Evolutionary conservation across 495 filamentous ascomycete species (phyloP), one percentile per base, ranked within the genome.

Genomic region (Hypoxylon rickii): DNA sequence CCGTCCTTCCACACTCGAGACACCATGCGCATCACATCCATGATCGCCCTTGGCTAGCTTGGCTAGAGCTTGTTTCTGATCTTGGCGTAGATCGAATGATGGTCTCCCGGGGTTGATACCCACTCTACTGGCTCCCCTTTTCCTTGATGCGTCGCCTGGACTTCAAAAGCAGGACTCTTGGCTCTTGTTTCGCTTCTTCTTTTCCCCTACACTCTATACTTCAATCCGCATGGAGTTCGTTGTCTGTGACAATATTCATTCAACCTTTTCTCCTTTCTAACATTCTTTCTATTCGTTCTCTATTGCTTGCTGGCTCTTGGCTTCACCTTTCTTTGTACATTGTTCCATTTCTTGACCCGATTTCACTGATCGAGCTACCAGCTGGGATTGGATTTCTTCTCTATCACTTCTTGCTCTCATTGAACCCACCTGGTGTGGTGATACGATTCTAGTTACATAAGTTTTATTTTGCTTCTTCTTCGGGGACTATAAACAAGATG

Each of bases 191-290:
- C 6, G 21, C 33, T 19, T 52, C 32, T 50, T 44, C 44, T 21
- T 36, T 44, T 29, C 52, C 37, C 45, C n/a, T n/a, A n/a, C n/a
- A n/a, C n/a, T 44, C 39, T 53, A 33, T 42, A 26, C 58, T 63
- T 63, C 59, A 57, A 53, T 47, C 50, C 44, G n/a, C 38, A 53
- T 34, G 52, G 51, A 50, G 53, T 50, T 57, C 48, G 59, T 57
- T 63, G 59, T 63, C 33, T 52, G 59, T 53, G 48, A 63, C 59
- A 63, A 63, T 53, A 48, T 63, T 44, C 36, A 63, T 57, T 63
- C 48, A 41, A 24, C 43, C 48, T 47, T 44, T 57, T 29, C 42
- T 51, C 49, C 37, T 53, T 63, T 44, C 12, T 13, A 11, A n/a
- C 29, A 57, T 29, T 26, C 40, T 57, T 51, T 53, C 38, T 52